Evolutionary conservation across 2,329 filamentous ascomycete species (phyloP).

Genomic region (Camillea tinctor): DNA sequence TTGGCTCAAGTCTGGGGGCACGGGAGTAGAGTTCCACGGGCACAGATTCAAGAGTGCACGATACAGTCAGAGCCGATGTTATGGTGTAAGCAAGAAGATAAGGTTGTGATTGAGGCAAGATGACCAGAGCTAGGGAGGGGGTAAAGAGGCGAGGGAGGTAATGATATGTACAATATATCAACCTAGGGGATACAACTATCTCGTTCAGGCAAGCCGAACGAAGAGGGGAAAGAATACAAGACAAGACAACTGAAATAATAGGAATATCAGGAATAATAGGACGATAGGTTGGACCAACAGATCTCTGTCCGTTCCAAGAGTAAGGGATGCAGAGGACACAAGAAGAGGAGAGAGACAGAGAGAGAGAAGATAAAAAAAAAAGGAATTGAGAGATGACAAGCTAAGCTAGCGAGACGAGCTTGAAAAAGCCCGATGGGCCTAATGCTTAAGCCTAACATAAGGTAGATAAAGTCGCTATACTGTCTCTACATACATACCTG

Average conservation of each 20-base stretch:
- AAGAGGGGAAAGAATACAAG: not conserved
- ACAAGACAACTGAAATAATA: not conserved
- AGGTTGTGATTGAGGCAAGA: not conserved
- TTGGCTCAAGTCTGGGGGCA: slow-evolving; percentile 16
- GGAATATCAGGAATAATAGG: not conserved
- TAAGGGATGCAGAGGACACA: not conserved
- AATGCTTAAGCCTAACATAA: not conserved
- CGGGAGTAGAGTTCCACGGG: not conserved
- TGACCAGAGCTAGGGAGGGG: not conserved
- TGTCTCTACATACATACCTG: not conserved
- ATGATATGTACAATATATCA: not conserved
- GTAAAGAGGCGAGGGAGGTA: not conserved
- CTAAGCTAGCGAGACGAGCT: not conserved
- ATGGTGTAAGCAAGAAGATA: not conserved
- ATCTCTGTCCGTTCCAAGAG: not conserved
- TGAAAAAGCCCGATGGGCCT: not conserved
- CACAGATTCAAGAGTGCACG: not conserved
- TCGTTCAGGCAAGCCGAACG: not conserved
- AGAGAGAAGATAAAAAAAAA: too few relatives aligned
- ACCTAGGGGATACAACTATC: not conserved
- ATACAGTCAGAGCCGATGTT: not conserved
- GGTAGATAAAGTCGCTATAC: not conserved
- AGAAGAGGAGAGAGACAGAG: too few relatives aligned
- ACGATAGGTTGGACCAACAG: not conserved
- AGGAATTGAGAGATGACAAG: not conserved